Evolutionary conservation across 495 filamentous ascomycete species (phyloP), one percentile per base, ranked within the genome.

Genomic region (Xylaria scruposa): DNA sequence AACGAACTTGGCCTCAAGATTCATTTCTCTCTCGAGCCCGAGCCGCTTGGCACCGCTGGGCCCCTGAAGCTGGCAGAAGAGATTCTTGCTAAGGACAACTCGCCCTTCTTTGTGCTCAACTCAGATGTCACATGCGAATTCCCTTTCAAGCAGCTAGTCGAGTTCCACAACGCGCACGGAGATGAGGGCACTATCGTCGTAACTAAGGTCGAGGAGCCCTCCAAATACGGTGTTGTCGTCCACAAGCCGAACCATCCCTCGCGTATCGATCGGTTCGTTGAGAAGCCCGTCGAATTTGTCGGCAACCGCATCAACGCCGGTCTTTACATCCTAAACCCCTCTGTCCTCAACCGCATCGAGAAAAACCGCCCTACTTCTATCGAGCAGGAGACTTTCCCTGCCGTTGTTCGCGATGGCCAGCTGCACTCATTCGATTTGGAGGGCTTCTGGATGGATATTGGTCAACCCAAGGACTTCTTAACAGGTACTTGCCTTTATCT

Each of bases 401-500:
- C 93, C 71, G 97, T 99, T 77, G 91, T 91, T 81, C 90, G 87
- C 77, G 97, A 98, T 79, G 93, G 94, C 67, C 90, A 97, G 82
- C 85, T 99, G 59, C 96, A 99, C 88, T 98, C 95, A 3, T 98
- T 97, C 80, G 96, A 99, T 81, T 88, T 99, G 47, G 97, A 99
- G 74, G 95, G 96, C 74, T 99, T 97, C 87, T 99, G 96, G 96
- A 99, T 99, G 96, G 96, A 99, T 77, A 95, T 99, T 70, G 96
- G 96, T 76, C 96, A 99, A 82, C 96, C 96, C 67, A 99, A 99
- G 85, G 96, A 99, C 80, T 99, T 99, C 88, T 86, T 99, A 64
- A 93, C 90, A 42, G 96, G 96, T 71, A 98, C 96, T 73, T 99
- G 97, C 82, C 89, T 99, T 62, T 99, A 98, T 85, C 91, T 99